Evolutionary conservation across 73 alveolate genomes (phyloP).

Genomic region (Tetrahymena malaccensis): DNA sequence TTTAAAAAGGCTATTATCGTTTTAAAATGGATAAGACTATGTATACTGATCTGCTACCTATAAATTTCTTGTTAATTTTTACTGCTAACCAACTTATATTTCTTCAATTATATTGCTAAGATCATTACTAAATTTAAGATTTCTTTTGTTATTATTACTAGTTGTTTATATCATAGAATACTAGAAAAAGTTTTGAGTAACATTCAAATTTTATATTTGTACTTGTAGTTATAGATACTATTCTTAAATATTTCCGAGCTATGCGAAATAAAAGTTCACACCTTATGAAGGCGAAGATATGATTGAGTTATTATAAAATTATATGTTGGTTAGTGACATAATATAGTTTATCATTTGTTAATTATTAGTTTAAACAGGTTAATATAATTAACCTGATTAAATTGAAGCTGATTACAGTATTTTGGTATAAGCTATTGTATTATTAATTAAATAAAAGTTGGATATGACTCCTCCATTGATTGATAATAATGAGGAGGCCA

Average conservation of each 20-base stretch:
- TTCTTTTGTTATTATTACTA: not conserved
- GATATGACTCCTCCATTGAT: not conserved
- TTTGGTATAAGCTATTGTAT: not conserved
- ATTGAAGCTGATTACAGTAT: not conserved
- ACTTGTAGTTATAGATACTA: not conserved
- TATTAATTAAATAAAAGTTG: not conserved
- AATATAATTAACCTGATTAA: not conserved
- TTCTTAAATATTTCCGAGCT: not conserved
- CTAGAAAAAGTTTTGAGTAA: not conserved
- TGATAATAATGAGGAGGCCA: not conserved
- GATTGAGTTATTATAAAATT: not conserved
- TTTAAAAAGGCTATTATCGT: not conserved
- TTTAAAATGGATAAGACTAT: not conserved
- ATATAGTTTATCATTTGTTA: not conserved
- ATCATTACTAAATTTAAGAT: not conserved
- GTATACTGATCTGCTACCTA: not conserved
- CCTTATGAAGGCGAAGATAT: not conserved
- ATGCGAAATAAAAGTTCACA: not conserved
- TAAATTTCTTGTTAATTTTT: not conserved
- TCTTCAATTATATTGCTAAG: not conserved
- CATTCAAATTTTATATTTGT: not conserved
- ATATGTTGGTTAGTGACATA: not conserved
- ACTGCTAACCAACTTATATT: not conserved
- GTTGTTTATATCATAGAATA: not conserved
- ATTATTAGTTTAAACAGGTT: not conserved